Evolutionary conservation across 495 filamentous ascomycete genomes (phyloP).

Genomic region (Penicillium salamii): DNA sequence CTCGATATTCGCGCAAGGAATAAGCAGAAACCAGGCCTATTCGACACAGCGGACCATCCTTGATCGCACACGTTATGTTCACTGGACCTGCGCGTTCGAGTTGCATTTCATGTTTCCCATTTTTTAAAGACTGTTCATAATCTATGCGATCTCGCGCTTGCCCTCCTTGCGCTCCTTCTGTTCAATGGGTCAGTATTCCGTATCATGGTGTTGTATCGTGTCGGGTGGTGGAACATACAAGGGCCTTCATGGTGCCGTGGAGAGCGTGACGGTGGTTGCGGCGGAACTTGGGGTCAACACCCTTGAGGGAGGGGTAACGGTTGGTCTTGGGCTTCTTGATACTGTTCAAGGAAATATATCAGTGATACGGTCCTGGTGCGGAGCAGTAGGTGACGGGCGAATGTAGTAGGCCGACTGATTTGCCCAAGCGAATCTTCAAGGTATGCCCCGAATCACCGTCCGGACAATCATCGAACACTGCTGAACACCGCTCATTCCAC

Average conservation of each 20-base stretch:
- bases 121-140: conserved; percentile 22
- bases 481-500: too few relatives aligned
- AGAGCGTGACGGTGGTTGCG: conserved; percentile 99
- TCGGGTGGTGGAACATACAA: conserved; percentile 62
- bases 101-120: conserved; percentile 28
- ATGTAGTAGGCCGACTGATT: conserved; percentile 1
- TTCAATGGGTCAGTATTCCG: conserved; percentile 42
- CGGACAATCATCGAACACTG: background rate
- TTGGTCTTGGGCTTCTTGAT: conserved; percentile 99
- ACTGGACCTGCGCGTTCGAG: conserved; percentile 38
- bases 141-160: conserved; percentile 87
- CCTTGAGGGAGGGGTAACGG: conserved; percentile 97
- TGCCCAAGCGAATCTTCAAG: conserved; percentile 3
- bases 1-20: conserved; percentile 27
- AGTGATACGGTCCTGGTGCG: conserved; percentile 22
- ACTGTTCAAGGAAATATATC: conserved; percentile 51
- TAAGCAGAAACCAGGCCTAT: conserved; percentile 33
- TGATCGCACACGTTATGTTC: conserved; percentile 39
- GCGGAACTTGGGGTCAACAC: conserved; percentile 99
- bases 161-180: conserved; percentile 98
- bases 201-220: background rate
- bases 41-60: conserved; percentile 28
- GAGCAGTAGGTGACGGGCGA: conserved; percentile 1
- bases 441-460: conserved; percentile 6
- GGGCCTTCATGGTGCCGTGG: conserved; percentile 94